Percentiles rank a stretch among this genome's conserved stretches.
Conservation (phyloP, 495 filamentous ascomycete species). For the Diplogelasinospora grovesii region DNA sequence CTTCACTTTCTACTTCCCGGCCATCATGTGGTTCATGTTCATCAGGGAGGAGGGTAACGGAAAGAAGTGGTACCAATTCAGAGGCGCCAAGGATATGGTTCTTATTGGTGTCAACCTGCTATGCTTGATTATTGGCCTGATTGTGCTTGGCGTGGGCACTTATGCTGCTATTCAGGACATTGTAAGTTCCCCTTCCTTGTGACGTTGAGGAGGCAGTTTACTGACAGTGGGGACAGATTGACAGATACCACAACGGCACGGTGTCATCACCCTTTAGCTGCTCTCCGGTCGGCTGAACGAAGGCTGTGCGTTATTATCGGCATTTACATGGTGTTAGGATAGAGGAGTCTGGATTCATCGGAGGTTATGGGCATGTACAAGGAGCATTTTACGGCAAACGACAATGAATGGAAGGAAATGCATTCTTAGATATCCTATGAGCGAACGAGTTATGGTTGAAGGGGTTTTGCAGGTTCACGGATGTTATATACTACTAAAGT, state of each 20-base stretch:
- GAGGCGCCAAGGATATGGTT: slow-evolving; percentile 44
- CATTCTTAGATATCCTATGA: no score
- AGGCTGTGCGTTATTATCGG: neutral
- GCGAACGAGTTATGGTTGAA: no score
- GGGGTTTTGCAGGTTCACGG: no score
- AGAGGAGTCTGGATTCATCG: no score
- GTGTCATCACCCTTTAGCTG: neutral
- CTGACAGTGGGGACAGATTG: slow-evolving; percentile 27
- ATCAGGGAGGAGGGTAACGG: slow-evolving; percentile 53
- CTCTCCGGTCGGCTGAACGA: neutral
- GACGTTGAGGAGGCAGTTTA: neutral
- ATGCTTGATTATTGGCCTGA: slow-evolving; percentile 49
- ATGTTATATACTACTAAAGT: no score
- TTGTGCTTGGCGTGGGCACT: slow-evolving; percentile 51
- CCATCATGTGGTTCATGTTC: slow-evolving; percentile 58
- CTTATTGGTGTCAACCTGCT: slow-evolving; percentile 42
- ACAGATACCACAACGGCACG: slow-evolving; percentile 27
- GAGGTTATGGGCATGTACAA: no score
- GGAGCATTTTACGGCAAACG: no score
- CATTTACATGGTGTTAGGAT: no score
- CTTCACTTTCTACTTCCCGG: slow-evolving; percentile 60
- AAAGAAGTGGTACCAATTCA: slow-evolving; percentile 34
- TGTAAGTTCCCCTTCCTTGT: slow-evolving; percentile 31
- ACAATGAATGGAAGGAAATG: no score
- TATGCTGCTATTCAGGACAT: slow-evolving; percentile 53